Conservation (phyloP, 352 stramenopile species). For the Globisporangium barbulae region DNA sequence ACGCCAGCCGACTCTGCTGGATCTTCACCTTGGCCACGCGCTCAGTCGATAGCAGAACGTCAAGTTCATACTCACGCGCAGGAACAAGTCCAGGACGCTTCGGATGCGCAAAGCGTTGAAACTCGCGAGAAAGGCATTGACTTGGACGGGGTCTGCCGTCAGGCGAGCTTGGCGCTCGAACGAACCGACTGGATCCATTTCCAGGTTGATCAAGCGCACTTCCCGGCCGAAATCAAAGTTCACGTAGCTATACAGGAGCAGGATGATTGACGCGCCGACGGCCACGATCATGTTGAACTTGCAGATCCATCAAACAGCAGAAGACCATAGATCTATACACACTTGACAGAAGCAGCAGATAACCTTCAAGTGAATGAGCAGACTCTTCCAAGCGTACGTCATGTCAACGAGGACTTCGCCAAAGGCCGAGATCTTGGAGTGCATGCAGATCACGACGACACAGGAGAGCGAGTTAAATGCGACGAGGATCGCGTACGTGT, state of each 20-base stretch:
- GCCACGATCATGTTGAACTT: slow-evolving; percentile 31
- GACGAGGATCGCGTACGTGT: slow-evolving; percentile 18
- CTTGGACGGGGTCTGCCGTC: slow-evolving; percentile 23
- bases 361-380: neutral
- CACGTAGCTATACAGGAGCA: slow-evolving; percentile 22
- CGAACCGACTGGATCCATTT: slow-evolving; percentile 13
- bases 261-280: slow-evolving; percentile 23
- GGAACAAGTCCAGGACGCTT: slow-evolving; percentile 19
- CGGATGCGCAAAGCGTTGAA: slow-evolving; percentile 34
- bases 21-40: slow-evolving; percentile 23
- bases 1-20: neutral
- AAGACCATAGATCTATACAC: too few species aligned
- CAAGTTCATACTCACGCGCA: slow-evolving; percentile 32
- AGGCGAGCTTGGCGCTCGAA: slow-evolving; percentile 31
- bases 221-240: slow-evolving; percentile 33
- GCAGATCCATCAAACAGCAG: neutral
- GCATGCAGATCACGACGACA: slow-evolving; percentile 10
- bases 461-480: slow-evolving; percentile 22
- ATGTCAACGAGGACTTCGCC: slow-evolving; percentile 31
- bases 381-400: neutral
- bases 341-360: too few species aligned
- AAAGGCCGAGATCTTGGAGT: slow-evolving; percentile 14
- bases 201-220: slow-evolving; percentile 19
- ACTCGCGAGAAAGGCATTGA: slow-evolving; percentile 25
- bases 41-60: slow-evolving; percentile 32